phyloP scores from a whole-genome alignment of 2,329 filamentous ascomycete genomes.

The Sporothrix pseudoabietina region DNA sequence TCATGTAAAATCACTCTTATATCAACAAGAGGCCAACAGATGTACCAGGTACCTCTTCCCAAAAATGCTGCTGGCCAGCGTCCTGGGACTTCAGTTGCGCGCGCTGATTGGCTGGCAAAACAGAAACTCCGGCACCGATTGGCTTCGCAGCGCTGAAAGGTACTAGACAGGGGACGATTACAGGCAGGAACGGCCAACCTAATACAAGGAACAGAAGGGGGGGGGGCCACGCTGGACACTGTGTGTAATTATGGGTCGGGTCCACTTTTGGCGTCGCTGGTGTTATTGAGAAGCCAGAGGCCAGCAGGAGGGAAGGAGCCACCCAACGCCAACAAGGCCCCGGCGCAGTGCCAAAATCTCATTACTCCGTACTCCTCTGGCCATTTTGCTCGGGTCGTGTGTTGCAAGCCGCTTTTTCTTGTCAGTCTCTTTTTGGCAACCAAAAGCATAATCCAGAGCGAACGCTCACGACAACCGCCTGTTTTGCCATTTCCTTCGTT shows the following conservation, averaged over 20 bases:
- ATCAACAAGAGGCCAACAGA: background rate
- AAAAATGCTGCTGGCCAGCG: slow-evolving; percentile 18
- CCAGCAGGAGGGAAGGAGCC: slow-evolving; percentile 20
- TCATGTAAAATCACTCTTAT: background rate
- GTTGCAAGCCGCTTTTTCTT: slow-evolving; percentile 25
- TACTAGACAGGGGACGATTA: slow-evolving; percentile 7
- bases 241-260: slow-evolving; percentile 12
- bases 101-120: slow-evolving; percentile 34
- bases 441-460: background rate
- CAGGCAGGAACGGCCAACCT: slow-evolving; percentile 10
- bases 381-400: slow-evolving; percentile 25
- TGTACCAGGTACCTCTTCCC: slow-evolving; percentile 31
- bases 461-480: slow-evolving; percentile 1
- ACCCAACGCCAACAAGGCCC: slow-evolving; percentile 13
- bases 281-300: slow-evolving; percentile 35
- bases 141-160: slow-evolving; percentile 16
- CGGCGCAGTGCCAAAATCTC: slow-evolving; percentile 30
- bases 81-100: slow-evolving; percentile 20
- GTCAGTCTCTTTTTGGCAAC: slow-evolving; percentile 27
- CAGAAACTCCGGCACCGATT: slow-evolving; percentile 32
- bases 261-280: slow-evolving; percentile 34
- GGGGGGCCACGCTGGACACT: background rate
- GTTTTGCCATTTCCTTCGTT: background rate
- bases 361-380: slow-evolving; percentile 20
- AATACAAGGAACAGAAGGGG: background rate